Evolutionary conservation across 768 basidiomycete genomes (phyloP).

Genomic region (Rhodotorula babjevae): DNA sequence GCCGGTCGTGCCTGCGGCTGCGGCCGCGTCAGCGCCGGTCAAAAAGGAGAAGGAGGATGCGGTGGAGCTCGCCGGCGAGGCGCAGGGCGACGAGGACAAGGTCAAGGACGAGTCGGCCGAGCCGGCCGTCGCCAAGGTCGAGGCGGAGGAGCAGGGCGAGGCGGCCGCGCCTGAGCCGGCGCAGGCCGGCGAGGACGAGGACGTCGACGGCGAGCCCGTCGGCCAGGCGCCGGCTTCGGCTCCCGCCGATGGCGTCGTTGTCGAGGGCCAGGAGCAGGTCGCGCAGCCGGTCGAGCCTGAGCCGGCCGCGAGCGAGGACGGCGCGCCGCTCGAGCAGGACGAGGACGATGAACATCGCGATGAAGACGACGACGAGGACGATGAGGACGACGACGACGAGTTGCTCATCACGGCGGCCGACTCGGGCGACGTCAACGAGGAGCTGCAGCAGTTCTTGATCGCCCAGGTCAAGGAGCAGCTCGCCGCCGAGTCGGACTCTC

Average conservation of each 20-base stretch:
- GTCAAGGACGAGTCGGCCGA: constrained; percentile 16
- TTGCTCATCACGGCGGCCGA: neutral
- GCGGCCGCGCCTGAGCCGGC: neutral
- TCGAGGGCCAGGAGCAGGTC: neutral
- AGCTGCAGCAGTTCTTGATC: too few species aligned
- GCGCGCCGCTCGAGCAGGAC: constrained; percentile 12
- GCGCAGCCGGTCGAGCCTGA: neutral
- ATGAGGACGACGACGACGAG: neutral
- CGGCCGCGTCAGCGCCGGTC: neutral
- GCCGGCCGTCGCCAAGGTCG: neutral
- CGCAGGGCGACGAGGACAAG: constrained; percentile 3
- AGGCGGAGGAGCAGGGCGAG: constrained; percentile 4
- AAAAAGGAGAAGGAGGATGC: constrained; percentile 29
- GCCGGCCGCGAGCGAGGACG: neutral
- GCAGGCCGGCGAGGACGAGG: constrained; percentile 5
- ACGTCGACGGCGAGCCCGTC: constrained; percentile 31
- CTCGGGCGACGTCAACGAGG: neutral
- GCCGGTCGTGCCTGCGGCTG: neutral
- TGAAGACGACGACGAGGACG: neutral
- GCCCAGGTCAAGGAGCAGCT: neutral
- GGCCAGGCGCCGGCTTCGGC: constrained; percentile 23
- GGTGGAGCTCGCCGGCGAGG: neutral
- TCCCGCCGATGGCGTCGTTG: neutral
- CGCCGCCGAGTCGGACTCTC: neutral
- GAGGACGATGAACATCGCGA: neutral